phyloP scores from a whole-genome alignment of 2,329 filamentous ascomycete species.

The Colletotrichum cereale region DNA sequence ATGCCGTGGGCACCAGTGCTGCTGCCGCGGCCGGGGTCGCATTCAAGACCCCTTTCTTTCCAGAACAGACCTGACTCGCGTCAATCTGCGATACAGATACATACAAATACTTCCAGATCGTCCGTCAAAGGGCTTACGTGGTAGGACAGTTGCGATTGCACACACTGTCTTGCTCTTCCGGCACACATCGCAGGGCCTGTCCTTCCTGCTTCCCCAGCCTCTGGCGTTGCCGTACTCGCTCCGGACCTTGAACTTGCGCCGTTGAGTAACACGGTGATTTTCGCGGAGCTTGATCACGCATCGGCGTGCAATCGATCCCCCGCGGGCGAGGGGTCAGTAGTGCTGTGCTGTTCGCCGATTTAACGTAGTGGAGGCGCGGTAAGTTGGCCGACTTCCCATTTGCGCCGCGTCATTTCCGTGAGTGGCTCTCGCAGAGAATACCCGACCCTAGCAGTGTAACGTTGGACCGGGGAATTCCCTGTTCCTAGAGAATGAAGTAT shows the following conservation, averaged over 20 bases:
- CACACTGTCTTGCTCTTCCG: constrained; percentile 61
- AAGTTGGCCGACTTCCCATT: not conserved
- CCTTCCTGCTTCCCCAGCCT: constrained; percentile 58
- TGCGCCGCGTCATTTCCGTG: constrained; percentile 1
- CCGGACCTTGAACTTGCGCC: constrained; percentile 56
- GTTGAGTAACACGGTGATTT: not conserved
- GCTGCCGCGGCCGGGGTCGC: constrained; percentile 34
- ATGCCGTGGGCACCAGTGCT: not conserved
- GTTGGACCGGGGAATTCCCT: not conserved
- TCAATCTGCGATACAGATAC: not conserved
- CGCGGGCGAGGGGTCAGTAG: not conserved
- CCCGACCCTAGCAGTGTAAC: not conserved
- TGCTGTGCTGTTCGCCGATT: not conserved
- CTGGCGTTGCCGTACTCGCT: constrained; percentile 56
- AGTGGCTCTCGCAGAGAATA: not conserved
- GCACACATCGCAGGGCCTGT: constrained; percentile 60
- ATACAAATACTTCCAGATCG: too few relatives aligned
- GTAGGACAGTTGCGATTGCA: constrained; percentile 57
- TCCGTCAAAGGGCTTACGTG: constrained; percentile 52
- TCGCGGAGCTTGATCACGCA: constrained; percentile 1
- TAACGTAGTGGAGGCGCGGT: not conserved
- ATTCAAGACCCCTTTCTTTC: constrained; percentile 49
- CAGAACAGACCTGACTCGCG: constrained; percentile 49
- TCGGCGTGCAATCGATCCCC: not conserved
- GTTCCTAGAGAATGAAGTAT: not conserved